Evolutionary conservation across 148 eudicot species (phyloP).

Genomic region (Talinum fruticosum): DNA sequence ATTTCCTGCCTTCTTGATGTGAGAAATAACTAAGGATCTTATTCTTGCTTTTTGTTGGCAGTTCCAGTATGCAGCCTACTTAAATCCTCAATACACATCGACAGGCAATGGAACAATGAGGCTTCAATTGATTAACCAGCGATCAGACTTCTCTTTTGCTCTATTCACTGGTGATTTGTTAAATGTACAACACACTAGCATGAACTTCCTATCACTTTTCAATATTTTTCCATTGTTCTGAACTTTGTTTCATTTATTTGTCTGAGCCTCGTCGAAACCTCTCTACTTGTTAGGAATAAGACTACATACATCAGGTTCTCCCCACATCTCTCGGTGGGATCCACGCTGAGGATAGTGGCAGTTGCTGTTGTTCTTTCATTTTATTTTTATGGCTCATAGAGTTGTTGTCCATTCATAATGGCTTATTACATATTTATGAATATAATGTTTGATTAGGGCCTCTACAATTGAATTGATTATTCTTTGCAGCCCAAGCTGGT

Average conservation of each 20-base stretch:
- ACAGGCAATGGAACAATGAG: constrained; percentile 66
- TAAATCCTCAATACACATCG: constrained; percentile 45
- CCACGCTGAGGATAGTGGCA: neutral
- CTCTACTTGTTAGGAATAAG: neutral
- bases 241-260: neutral
- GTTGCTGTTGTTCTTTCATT: neutral
- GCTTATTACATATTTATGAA: no score
- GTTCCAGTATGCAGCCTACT: constrained; percentile 79
- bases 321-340: neutral
- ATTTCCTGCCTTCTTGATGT: neutral
- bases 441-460: neutral
- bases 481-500: constrained; percentile 70
- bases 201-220: neutral
- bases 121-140: constrained; percentile 81
- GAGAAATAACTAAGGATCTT: neutral
- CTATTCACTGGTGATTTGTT: constrained; percentile 72
- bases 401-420: neutral
- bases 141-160: constrained; percentile 79
- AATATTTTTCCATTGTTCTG: neutral
- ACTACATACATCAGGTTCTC: neutral
- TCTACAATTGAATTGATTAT: neutral
- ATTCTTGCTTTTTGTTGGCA: constrained; percentile 25
- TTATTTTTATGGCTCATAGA: neutral
- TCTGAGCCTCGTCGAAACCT: neutral
- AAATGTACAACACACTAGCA: constrained; percentile 31